These are phyloP conservation scores for Alternaria panax DNA, from an alignment of 2,329 filamentous ascomycete species.

Conservation along the genomic window DNA sequence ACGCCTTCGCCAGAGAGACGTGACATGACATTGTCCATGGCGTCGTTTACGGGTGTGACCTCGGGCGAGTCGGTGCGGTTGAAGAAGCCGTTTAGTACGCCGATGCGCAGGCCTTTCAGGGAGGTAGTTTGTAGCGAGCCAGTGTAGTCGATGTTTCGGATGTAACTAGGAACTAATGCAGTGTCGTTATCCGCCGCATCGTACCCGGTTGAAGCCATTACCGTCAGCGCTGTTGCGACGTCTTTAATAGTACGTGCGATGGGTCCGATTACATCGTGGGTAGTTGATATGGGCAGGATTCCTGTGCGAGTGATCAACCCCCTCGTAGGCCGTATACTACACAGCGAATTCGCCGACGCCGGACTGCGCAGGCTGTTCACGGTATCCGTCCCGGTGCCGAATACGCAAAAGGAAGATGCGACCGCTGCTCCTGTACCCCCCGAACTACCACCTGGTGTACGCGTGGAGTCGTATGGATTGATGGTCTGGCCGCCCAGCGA, in stretches of 20 bases:
- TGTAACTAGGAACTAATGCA: slow-evolving; percentile 54
- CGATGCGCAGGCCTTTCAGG: slow-evolving; percentile 56
- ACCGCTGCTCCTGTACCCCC: slow-evolving; percentile 69
- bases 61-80: slow-evolving; percentile 61
- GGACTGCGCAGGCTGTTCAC: slow-evolving; percentile 68
- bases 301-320: slow-evolving; percentile 61
- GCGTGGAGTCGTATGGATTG: slow-evolving; percentile 70
- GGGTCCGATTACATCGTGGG: slow-evolving; percentile 64
- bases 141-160: slow-evolving; percentile 57
- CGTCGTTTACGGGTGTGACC: slow-evolving; percentile 64
- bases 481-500: slow-evolving; percentile 69
- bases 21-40: slow-evolving; percentile 58
- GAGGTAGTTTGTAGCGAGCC: slow-evolving; percentile 45
- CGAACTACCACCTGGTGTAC: slow-evolving; percentile 71
- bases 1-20: slow-evolving; percentile 59
- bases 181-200: slow-evolving; percentile 63
- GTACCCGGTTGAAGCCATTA: slow-evolving; percentile 61
- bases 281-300: slow-evolving; percentile 64
- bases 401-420: slow-evolving; percentile 64
- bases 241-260: slow-evolving; percentile 62
- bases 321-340: slow-evolving; percentile 65
- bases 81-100: slow-evolving; percentile 65
- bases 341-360: slow-evolving; percentile 67
- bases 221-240: slow-evolving; percentile 59
- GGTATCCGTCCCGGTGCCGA: slow-evolving; percentile 67